phyloP scores from a whole-genome alignment of 331 rosid species.

The Rhamnella rubrinervis region DNA sequence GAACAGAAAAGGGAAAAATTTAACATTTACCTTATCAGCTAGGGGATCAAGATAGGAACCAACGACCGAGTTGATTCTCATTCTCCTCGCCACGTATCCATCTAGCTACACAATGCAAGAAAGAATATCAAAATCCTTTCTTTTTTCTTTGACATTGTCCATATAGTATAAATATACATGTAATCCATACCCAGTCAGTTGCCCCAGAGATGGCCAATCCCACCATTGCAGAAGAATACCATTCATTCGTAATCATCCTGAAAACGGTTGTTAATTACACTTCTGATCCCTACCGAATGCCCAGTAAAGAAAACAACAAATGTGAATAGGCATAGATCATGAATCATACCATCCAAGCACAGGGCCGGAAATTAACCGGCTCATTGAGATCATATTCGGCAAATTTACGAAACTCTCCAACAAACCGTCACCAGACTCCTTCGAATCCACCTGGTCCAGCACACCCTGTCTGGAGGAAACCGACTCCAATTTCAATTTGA shows the following conservation, averaged over 20 bases:
- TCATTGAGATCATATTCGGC: conserved; percentile 71
- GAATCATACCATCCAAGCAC: conserved; percentile 74
- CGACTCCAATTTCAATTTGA: conserved; percentile 33
- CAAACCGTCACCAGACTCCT: conserved; percentile 12
- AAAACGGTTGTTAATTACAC: conserved; percentile 16
- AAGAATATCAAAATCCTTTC: neutral
- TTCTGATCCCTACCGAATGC: neutral
- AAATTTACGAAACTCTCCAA: conserved; percentile 54
- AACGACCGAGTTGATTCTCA: conserved; percentile 90
- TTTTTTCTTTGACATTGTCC: neutral
- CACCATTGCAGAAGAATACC: conserved; percentile 66
- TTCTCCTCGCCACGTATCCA: conserved; percentile 82
- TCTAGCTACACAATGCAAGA: conserved; percentile 57
- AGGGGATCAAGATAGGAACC: conserved; percentile 98
- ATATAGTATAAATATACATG: neutral
- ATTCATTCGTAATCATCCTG: conserved; percentile 84
- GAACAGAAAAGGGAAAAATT: neutral
- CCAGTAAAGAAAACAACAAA: neutral
- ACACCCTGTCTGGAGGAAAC: conserved; percentile 14
- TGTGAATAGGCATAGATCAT: neutral
- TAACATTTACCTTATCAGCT: conserved; percentile 77
- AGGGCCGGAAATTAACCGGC: conserved; percentile 79
- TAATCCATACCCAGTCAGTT: conserved; percentile 77
- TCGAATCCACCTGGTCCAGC: conserved; percentile 37
- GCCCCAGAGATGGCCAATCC: conserved; percentile 85